Evolutionary conservation across 768 basidiomycete genomes (phyloP).

Genomic region (Phlebiopsis gigantea): DNA sequence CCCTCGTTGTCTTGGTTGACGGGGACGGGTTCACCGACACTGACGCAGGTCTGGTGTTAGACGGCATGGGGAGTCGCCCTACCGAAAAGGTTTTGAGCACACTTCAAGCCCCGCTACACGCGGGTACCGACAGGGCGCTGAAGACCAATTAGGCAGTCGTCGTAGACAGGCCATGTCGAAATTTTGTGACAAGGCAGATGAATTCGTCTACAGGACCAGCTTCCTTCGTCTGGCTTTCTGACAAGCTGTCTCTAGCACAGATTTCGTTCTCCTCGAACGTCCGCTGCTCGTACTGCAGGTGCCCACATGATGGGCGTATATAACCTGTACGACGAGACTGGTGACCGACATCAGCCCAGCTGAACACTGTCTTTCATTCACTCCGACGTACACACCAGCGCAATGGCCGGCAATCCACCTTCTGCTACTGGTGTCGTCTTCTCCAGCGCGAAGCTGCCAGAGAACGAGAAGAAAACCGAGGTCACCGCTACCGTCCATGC

Average conservation of each 20-base stretch:
- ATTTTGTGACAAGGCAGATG: background rate
- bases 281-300: background rate
- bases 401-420: constrained; percentile 1
- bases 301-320: background rate
- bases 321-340: background rate
- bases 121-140: background rate
- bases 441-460: background rate
- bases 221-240: background rate
- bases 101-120: background rate
- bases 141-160: background rate
- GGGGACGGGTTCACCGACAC: background rate
- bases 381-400: background rate
- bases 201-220: background rate
- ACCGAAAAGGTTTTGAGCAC: background rate
- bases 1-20: background rate
- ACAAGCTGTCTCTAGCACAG: constrained; percentile 1
- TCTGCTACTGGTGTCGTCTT: constrained; percentile 9
- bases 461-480: background rate
- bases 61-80: background rate
- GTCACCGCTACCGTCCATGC: background rate
- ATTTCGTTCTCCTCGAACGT: background rate
- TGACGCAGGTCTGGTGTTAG: background rate
- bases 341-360: constrained; percentile 1
- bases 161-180: background rate
- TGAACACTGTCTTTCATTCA: background rate